Conservation (phyloP, 176 grass and related monocot species). For the Urochloa ruziziensis region DNA sequence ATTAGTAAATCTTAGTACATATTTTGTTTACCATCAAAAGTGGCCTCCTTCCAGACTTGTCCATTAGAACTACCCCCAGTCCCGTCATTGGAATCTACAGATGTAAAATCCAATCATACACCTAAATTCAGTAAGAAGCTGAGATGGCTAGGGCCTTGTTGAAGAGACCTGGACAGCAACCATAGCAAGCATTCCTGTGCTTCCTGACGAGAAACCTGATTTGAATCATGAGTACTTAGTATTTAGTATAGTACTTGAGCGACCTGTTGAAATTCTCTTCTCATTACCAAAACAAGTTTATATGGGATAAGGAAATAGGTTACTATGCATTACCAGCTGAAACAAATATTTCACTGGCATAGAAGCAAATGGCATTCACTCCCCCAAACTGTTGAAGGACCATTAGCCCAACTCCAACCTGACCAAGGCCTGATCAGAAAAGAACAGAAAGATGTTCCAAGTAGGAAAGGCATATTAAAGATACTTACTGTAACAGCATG, state of each 20-base stretch:
- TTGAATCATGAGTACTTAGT: background rate
- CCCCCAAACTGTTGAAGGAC: constrained; percentile 87
- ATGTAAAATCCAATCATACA: constrained; percentile 9
- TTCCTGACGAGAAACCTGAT: constrained; percentile 79
- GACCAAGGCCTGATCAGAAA: background rate
- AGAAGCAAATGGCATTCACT: constrained; percentile 88
- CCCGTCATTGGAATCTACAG: constrained; percentile 76
- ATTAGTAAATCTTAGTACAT: background rate
- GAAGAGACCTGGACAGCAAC: constrained; percentile 60
- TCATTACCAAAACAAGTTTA: background rate
- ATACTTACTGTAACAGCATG: constrained; percentile 59
- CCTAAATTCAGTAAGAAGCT: background rate
- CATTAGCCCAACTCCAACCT: constrained; percentile 91
- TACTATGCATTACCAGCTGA: constrained; percentile 63
- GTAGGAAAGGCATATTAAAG: background rate
- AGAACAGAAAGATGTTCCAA: background rate
- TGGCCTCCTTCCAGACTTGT: constrained; percentile 81
- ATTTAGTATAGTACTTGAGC: background rate
- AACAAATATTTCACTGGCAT: constrained; percentile 91
- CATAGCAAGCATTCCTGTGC: constrained; percentile 81
- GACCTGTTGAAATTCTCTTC: background rate
- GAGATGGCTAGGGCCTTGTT: background rate
- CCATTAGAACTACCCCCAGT: constrained; percentile 72
- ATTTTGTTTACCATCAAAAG: constrained; percentile 61
- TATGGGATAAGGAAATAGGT: background rate